Evolutionary conservation across 192 early-diverging fungal genomes (phyloP), one percentile per base, ranked within the genome.

Genomic region (Coemansia biformis): DNA sequence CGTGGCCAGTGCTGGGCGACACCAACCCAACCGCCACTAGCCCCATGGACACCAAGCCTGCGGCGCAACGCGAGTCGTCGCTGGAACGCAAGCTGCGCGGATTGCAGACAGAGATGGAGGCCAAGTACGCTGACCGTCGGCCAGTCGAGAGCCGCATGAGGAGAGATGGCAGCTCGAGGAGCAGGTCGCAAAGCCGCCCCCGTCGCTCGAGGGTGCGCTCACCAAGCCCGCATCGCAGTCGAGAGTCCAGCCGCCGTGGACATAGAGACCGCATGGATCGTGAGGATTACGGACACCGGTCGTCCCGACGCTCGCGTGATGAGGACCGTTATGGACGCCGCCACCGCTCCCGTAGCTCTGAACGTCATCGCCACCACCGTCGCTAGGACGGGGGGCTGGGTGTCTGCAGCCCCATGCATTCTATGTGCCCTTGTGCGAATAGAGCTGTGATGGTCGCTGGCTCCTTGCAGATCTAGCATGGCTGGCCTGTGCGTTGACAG

Each of bases 1-100:
- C 67, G 21, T 71, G 67, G 67, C 67, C 67, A 0, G 48, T 71
- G 19, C 52, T 71, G 8, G 67, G 60, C 45, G 11, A 45, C 49
- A 28, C 52, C 32, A 13, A 13, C 12, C 8, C 16, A 3, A 8
- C 13, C 35, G 35, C 35, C 35, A 6, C 24, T 6, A 26, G 24
- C 24, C 24, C 3, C 24, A 26, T 26, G 24, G 24, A 26, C 24
- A 2, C 24, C 24, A 26, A 26, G 24, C 6, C 37, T 5, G 22
- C 19, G 8, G 21, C 48, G 19, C 26, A 43, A 28, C 41, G 22
- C 17, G 46, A 37, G 6, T 22, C 13, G 17, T 14, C 30, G 24
- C 7, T 59, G 31, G 35, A 39, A 14, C 21, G 16, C 4, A 49
- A 38, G 24, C 34, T 66, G n/a, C 32, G 40, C 15, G 56, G 59